Conservation (phyloP, 2,329 filamentous ascomycete species). For the Fusarium setosum region DNA sequence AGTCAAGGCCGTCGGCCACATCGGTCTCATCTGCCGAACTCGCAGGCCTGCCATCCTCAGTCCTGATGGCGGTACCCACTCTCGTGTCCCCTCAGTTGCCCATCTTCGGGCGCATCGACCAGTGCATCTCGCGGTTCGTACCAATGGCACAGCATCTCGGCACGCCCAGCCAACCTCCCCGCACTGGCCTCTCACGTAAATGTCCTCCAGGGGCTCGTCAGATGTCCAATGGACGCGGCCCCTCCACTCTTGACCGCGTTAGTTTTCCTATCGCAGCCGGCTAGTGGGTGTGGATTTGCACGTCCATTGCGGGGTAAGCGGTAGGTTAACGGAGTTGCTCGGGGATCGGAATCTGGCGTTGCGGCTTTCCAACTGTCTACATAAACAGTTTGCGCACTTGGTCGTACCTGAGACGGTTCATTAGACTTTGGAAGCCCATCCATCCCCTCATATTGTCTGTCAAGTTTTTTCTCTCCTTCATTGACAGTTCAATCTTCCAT, state of each 20-base stretch:
- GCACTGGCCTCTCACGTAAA: slow-evolving; percentile 26
- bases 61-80: slow-evolving; percentile 6
- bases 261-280: slow-evolving; percentile 40
- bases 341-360: slow-evolving; percentile 44
- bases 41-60: slow-evolving; percentile 1
- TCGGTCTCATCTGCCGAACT: slow-evolving; percentile 38
- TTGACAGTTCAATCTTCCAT: slow-evolving; percentile 26
- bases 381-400: slow-evolving; percentile 36
- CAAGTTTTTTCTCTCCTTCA: slow-evolving; percentile 19
- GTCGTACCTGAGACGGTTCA: not conserved
- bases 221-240: slow-evolving; percentile 29
- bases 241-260: slow-evolving; percentile 25
- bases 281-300: slow-evolving; percentile 37
- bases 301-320: slow-evolving; percentile 43
- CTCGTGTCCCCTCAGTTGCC: no score
- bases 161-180: slow-evolving; percentile 30
- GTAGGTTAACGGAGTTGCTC: slow-evolving; percentile 39
- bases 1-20: slow-evolving; percentile 23
- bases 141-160: slow-evolving; percentile 40
- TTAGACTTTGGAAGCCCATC: slow-evolving; percentile 26
- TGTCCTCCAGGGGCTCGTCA: slow-evolving; percentile 5
- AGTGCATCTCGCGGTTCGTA: slow-evolving; percentile 26
- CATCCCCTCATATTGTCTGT: slow-evolving; percentile 30
- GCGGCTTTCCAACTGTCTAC: slow-evolving; percentile 35
- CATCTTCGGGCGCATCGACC: no score